Evolutionary conservation across 2,329 filamentous ascomycete species (phyloP), one percentile per base, ranked within the genome.

Genomic region (Botrytis fragariae): DNA sequence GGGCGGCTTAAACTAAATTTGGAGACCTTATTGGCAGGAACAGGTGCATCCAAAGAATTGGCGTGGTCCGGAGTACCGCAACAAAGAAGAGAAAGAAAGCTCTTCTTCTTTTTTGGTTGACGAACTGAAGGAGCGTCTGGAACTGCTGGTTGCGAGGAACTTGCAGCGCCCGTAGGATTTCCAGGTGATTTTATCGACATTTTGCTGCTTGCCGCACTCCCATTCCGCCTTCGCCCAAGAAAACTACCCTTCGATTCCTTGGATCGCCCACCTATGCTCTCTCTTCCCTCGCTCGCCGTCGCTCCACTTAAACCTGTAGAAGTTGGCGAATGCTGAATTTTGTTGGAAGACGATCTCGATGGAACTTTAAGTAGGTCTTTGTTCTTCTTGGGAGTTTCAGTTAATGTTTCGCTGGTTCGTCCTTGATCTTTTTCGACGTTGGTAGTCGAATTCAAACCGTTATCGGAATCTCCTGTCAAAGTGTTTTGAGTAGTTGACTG

Each of bases 221-320:
- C 89, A 83, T 92, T 92, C 79, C 89, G 86, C 79, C 88, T 87
- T 77, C 87, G 85, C 75, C 87, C 89, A 72, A 89, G 83, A 78
- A 91, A 89, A 82, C 90, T 92, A 77, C 86, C 84, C 83, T 87
- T 90, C 74, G 89, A 91, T 77, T 88, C 89, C 82, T 89, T 91
- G 67, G 91, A 92, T 77, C 87, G 86, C 74, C 87, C 87, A 77
- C 88, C 87, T 78, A 90, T 88, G 80, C 88, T 91, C 78, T 89
- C 89, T 81, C 87, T 84, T 72, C 87, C 84, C 77, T 90, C 88
- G 81, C 84, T 87, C 72, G 86, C 86, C 70, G 88, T 90, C 64
- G 84, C 86, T 78, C 88, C 89, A 81, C 87, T 90, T 75, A 91
- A 82, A 68, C 87, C 88, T 60, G 88, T 89, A 62, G 87, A 84